Base-by-base conservation (phyloP, 2,329 filamentous ascomycete species). In the Zymoseptoria ardabiliae region DNA sequence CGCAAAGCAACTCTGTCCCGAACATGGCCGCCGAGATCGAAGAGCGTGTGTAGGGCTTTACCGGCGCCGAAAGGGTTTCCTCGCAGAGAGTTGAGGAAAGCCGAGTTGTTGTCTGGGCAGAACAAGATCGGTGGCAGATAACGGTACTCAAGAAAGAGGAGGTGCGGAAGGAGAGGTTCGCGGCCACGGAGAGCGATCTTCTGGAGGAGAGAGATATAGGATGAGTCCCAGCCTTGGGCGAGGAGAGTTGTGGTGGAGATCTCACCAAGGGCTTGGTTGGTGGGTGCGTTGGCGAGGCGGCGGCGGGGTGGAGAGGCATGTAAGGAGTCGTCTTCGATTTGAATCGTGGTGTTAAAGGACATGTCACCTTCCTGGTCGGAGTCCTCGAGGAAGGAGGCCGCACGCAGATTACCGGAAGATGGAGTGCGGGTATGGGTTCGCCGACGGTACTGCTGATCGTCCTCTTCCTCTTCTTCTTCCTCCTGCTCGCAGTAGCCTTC, bases 111-210 rank as follows among this genome's bases (percentile, higher is more conserved):
- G 10, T 73, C 70, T 2, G 70, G 64, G 8, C 77, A 76, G 70
- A 85, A 85, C 1, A 85, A 69, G 8, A 75, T 73, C 8, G 78
- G 74, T 1, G 82, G 82, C 13, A 85, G 68, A 17, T 78, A 82
- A 8, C 72, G 71, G 62, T 84, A 84, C 63, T 85, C 82, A 54
- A 77, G 69, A 51, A 75, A 72, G 81, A 82, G 85, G 61, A 73
- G 73, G 11, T 70, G 68, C 1, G 81, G 81, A 11, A 85, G 68
- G 1, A 85, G 69, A 9, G 83, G 79, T 70, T 85, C 82, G 56
- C 78, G 79, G 17, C 83, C 82, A 50, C 82, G 80, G 72, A 80
- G 77, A 5, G 76, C 76, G 28, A 85, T 76, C 59, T 79, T 79
- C 59, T 79, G 77, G 63, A 80, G 80, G 2, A 85, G 71, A 35